Base-by-base conservation (phyloP, 2,329 filamentous ascomycete species). In the Dactylella cylindrospora region DNA sequence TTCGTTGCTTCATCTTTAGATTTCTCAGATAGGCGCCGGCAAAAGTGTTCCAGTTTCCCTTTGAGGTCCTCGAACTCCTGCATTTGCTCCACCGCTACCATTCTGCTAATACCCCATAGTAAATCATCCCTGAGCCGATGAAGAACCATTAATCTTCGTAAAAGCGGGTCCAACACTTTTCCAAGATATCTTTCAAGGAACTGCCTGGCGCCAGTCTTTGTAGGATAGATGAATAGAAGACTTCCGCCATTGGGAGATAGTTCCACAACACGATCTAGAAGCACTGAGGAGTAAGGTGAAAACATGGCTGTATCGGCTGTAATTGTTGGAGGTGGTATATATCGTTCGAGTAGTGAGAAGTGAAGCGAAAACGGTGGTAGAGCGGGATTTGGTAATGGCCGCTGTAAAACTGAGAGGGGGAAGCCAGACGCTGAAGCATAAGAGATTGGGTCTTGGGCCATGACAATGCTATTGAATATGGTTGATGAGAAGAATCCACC, bases 381-480 rank as follows among this genome's bases (percentile, higher is more conserved):
- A 29, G 68, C 68, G 12, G 67, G 68, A 31, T 68, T 69, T 7
- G 67, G 67, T 23, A 49, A 49, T 2, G 67, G 64, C 9, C 62
- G 52, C 6, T 66, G 59, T 26, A 65, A 44, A 20, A 66, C 60
- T 23, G 59, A 60, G 13, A 44, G 44, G 2, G 59, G 38, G 8
- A 50, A 51, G 32, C 66, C 64, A 26, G 64, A 38, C 22, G 45
- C 45, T 5, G 59, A 54, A n/a, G 65, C 60, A 2, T 67, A 66
- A 32, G 66, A 64, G 26, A 66, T 41, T 13, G 57, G 66, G 17
- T 65, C 65, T 8, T 66, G 65, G 3, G 68, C 67, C 52, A 69
- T 66, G 44, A 69, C 68, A 17, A 69, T 68, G 38, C 67, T 68
- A 28, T 68, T 69, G 44, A 69, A 69, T 19, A 69, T 55, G 10